These are phyloP conservation scores for Nothophytophthora sp. DNA, from an alignment of 352 stramenopile genomes.

Conservation along the genomic window DNA sequence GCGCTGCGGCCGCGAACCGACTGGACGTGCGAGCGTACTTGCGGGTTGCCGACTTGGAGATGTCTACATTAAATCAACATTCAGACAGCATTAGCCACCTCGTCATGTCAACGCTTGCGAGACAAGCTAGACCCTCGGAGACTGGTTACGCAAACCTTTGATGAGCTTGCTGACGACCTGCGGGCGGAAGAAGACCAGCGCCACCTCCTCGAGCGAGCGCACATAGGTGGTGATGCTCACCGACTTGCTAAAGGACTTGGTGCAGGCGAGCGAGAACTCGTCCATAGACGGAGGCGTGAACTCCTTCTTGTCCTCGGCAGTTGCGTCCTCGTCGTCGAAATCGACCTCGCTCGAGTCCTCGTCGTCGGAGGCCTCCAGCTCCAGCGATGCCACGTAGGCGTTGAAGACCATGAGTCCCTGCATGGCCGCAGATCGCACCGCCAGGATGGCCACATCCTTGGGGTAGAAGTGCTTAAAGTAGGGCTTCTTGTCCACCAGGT, in stretches of 20 bases:
- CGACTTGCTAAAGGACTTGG: slow-evolving; percentile 75
- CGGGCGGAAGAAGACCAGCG: slow-evolving; percentile 51
- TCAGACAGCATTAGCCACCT: slow-evolving; percentile 1
- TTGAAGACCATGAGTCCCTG: slow-evolving; percentile 81
- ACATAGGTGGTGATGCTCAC: slow-evolving; percentile 82
- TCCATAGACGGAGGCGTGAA: slow-evolving; percentile 55
- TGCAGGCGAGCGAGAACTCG: slow-evolving; percentile 54
- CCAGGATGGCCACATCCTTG: slow-evolving; percentile 65
- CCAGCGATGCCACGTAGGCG: slow-evolving; percentile 71
- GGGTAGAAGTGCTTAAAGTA: slow-evolving; percentile 86
- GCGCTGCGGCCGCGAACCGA: slow-evolving; percentile 39
- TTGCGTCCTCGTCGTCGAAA: slow-evolving; percentile 39
- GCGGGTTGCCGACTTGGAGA: slow-evolving; percentile 73
- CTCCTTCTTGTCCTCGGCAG: slow-evolving; percentile 39
- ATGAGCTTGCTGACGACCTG: slow-evolving; percentile 77
- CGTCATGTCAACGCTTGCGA: too few species aligned
- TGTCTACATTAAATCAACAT: slow-evolving; percentile 33
- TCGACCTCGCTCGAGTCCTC: slow-evolving; percentile 44
- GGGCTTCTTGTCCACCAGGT: slow-evolving; percentile 85
- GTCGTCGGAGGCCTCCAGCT: slow-evolving; percentile 59
- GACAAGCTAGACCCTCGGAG: too few species aligned
- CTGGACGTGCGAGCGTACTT: slow-evolving; percentile 78
- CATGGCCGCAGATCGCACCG: slow-evolving; percentile 57
- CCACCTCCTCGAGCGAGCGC: slow-evolving; percentile 73
- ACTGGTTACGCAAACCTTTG: slow-evolving; percentile 80